Evolutionary conservation across 495 filamentous ascomycete genomes (phyloP).

Genomic region (Annulohypoxylon bovei): DNA sequence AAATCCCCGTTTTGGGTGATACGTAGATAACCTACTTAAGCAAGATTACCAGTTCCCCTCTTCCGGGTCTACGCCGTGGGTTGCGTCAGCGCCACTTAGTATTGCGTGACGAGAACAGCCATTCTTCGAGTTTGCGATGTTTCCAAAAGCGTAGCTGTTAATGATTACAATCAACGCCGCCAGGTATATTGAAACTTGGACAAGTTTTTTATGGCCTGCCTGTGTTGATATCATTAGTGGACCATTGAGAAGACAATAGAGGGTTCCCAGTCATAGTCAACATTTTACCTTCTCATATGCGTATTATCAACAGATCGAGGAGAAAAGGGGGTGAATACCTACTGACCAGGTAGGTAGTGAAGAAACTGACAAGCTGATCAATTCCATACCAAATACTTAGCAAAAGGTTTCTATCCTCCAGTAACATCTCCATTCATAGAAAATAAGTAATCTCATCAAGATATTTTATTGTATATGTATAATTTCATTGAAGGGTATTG

Average conservation of each 20-base stretch:
- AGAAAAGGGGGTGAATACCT: too few relatives aligned
- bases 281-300: too few relatives aligned
- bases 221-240: neutral
- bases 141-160: neutral
- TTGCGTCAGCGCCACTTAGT: slow-evolving; percentile 13
- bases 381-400: too few relatives aligned
- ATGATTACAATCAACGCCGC: neutral
- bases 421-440: too few relatives aligned
- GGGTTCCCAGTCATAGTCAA: neutral
- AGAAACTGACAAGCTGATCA: too few relatives aligned
- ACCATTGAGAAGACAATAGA: neutral
- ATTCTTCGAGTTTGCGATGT: neutral
- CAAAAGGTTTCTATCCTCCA: too few relatives aligned
- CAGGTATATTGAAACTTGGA: neutral
- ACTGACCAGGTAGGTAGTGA: too few relatives aligned
- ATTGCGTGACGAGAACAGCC: slow-evolving; percentile 23
- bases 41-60: slow-evolving; percentile 7
- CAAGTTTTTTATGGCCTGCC: neutral
- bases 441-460: too few relatives aligned
- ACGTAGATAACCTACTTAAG: neutral
- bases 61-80: neutral
- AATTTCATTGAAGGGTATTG: too few relatives aligned
- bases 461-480: too few relatives aligned
- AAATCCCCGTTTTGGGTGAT: neutral
- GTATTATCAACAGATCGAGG: too few relatives aligned